phyloP scores from a whole-genome alignment of 441 rosid genomes.

The Populus hybrid region DNA sequence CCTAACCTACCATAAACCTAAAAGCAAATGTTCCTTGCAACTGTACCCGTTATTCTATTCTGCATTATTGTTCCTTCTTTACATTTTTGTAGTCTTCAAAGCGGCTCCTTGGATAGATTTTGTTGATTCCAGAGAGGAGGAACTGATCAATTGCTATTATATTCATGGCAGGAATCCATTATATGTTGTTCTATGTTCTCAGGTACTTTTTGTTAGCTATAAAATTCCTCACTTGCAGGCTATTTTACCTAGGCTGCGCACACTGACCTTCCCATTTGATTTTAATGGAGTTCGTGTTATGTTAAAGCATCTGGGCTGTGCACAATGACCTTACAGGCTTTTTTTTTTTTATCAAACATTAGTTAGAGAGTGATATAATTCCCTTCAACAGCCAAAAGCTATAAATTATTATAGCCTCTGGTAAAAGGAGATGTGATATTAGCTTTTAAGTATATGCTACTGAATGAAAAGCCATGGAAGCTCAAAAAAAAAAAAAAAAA shows the following conservation, averaged over 20 bases:
- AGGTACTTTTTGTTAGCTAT: neutral
- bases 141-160: constrained; percentile 2
- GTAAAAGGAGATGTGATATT: too few species aligned
- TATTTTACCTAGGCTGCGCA: neutral
- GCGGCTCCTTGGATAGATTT: neutral
- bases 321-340: too few species aligned
- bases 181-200: neutral
- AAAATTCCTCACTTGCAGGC: neutral
- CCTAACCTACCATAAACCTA: neutral
- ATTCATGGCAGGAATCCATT: neutral
- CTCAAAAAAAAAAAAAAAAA: too few species aligned
- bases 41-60: constrained; percentile 5
- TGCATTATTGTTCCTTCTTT: constrained; percentile 16
- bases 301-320: too few species aligned
- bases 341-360: too few species aligned
- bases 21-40: constrained; percentile 10
- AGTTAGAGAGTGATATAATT: too few species aligned
- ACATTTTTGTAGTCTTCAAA: neutral
- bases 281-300: too few species aligned
- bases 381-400: too few species aligned
- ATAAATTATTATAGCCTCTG: too few species aligned
- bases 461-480: too few species aligned
- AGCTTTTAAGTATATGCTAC: too few species aligned
- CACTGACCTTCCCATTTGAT: too few species aligned
- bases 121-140: neutral